phyloP scores from a whole-genome alignment of 345 rosid species.

The Gossypium turneri region DNA sequence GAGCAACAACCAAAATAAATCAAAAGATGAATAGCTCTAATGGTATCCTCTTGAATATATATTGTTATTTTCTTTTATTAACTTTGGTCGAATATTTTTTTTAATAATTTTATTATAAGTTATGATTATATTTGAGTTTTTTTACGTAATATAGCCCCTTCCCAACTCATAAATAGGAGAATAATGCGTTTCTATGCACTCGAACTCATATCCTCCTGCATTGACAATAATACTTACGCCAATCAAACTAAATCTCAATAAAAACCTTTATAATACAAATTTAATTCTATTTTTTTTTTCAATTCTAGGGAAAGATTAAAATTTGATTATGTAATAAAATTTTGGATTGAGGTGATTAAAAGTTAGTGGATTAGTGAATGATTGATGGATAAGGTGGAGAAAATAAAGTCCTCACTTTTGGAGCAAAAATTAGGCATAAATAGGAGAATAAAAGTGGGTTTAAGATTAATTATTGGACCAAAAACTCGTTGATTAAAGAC shows the following conservation, averaged over 20 bases:
- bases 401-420: background rate
- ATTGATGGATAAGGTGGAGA: conserved; percentile 11
- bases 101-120: too few species aligned
- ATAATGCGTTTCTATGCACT: rapidly evolving
- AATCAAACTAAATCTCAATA: too few species aligned
- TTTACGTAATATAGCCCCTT: rapidly evolving
- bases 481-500: conserved; percentile 15
- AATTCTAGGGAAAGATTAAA: background rate
- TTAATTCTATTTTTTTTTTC: too few species aligned
- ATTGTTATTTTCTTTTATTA: too few species aligned
- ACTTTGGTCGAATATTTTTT: too few species aligned
- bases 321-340: background rate
- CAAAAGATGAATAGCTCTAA: background rate
- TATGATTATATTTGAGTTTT: too few species aligned
- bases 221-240: too few species aligned
- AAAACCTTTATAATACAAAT: too few species aligned
- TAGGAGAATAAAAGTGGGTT: too few species aligned
- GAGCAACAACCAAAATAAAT: background rate
- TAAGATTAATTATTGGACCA: too few species aligned
- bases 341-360: background rate
- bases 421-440: too few species aligned
- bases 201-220: rapidly evolving
- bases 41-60: too few species aligned
- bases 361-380: background rate
- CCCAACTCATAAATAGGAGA: rapidly evolving